Percentiles rank a stretch among this genome's conserved stretches.
Conservation (phyloP, 2,329 filamentous ascomycete genomes). For the Paraconiothyrium sp. region DNA sequence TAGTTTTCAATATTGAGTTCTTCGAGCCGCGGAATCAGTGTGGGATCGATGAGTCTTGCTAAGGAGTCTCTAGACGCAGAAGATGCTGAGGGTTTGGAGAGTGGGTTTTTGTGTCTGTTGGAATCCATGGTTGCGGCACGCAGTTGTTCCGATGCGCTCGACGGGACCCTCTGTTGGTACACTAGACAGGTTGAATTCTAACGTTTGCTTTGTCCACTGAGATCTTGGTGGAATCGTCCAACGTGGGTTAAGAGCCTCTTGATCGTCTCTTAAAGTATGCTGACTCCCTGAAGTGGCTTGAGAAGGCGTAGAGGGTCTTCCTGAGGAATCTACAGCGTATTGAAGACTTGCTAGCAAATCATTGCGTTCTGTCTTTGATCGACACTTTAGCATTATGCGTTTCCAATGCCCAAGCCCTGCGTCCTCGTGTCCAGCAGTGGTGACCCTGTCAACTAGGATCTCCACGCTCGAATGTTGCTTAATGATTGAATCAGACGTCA, state of each 20-base stretch:
- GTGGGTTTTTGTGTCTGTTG: no score
- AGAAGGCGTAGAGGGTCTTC: neutral
- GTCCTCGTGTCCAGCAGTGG: constrained; percentile 8
- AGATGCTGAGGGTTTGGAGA: neutral
- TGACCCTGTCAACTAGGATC: constrained; percentile 14
- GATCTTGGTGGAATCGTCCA: neutral
- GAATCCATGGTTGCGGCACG: no score
- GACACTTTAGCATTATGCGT: constrained; percentile 19
- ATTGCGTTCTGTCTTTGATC: constrained; percentile 15
- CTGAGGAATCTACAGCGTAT: constrained; percentile 9
- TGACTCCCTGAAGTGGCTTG: neutral
- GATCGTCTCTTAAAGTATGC: neutral
- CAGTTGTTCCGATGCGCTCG: neutral
- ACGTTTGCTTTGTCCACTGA: neutral
- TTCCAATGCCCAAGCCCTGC: constrained; percentile 1
- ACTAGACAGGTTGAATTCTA: neutral
- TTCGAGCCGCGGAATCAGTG: neutral
- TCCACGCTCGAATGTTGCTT: neutral
- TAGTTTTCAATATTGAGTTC: neutral
- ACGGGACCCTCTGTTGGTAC: neutral
- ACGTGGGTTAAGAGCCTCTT: neutral
- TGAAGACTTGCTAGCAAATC: constrained; percentile 18
- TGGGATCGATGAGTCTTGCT: neutral
- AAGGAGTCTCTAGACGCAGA: neutral
- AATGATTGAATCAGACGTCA: constrained; percentile 1